Base-by-base conservation (phyloP, 768 basidiomycete genomes). In the Tylopilus subfusipes region DNA sequence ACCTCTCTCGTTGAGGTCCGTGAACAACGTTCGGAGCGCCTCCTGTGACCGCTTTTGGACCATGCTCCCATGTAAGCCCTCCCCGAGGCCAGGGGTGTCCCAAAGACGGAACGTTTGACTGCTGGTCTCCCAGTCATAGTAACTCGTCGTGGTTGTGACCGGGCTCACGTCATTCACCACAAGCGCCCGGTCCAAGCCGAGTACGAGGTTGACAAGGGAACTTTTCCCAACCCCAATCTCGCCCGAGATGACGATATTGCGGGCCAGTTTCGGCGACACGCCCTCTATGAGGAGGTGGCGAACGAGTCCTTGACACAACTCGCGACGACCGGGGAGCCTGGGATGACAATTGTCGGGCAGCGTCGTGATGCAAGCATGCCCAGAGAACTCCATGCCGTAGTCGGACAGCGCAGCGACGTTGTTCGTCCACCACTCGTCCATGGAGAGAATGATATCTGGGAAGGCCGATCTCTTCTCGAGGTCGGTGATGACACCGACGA, bases 401-500 rank as follows among this genome's bases (percentile, higher is more conserved):
- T 54, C 42, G 24, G 48, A 51, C 50, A 77, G 73, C 0, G 31
- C 19, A 9, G 25, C 14, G 24, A 63, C 42, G 43, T 77, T 77
- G 53, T 55, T 53, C 25, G 46, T 50, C 76, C 75, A 77, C 77
- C 77, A 78, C 27, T 65, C 60, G 0, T 70, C 69, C 66, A 73
- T 73, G 21, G 68, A 68, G 2, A 52, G 29, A 7, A 62, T 47
- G 50, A 65, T 54, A 21, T 62, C 52, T 12, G 60, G 42, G 2
- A 18, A 16, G 25, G 52, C 25, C 9, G 63, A 65, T 30, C 56
- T 51, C 34, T 71, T 69, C 55, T 72, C 72, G 16, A 73, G 64
- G 21, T 73, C 72, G 27, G 70, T 72, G 44, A 72, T 24, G 36
- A 70, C 56, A 14, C 67, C 52, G 14, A 60, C 65, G 24, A 72